Percentiles rank a stretch among this genome's conserved stretches.
Conservation (phyloP, 345 rosid genomes). For the Camelina laxa region DNA sequence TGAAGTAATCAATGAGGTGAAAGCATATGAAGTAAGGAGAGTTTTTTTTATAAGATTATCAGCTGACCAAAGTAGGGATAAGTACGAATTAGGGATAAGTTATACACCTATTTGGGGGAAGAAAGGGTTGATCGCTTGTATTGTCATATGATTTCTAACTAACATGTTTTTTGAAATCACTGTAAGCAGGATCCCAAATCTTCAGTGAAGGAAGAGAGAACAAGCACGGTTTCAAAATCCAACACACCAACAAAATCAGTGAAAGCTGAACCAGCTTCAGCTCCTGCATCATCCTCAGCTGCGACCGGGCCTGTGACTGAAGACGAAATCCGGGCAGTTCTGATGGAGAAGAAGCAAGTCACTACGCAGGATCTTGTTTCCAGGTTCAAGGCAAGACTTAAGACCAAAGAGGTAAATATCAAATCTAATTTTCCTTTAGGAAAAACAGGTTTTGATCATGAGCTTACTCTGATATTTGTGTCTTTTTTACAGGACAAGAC, state of each 20-base stretch:
- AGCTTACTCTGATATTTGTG: neutral
- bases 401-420: conserved; percentile 62
- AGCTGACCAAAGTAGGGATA: too few relatives aligned
- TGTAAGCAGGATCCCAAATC: conserved; percentile 60
- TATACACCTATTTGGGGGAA: too few relatives aligned
- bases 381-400: conserved; percentile 77
- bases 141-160: conserved; percentile 8
- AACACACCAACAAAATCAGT: conserved; percentile 48
- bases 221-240: conserved; percentile 50
- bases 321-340: conserved; percentile 61
- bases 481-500: conserved; percentile 68
- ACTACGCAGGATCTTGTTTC: conserved; percentile 72
- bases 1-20: neutral
- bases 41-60: too few relatives aligned
- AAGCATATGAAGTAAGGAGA: neutral
- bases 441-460: neutral
- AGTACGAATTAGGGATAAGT: too few relatives aligned
- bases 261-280: conserved; percentile 47
- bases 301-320: conserved; percentile 79
- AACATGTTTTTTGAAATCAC: neutral
- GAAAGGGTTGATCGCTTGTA: neutral
- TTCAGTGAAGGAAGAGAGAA: conserved; percentile 55
- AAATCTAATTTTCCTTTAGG: neutral
- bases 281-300: conserved; percentile 48
- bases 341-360: neutral